Evolutionary conservation across 805 yeast genomes (phyloP).

Genomic region (Ascoidea tarda): DNA sequence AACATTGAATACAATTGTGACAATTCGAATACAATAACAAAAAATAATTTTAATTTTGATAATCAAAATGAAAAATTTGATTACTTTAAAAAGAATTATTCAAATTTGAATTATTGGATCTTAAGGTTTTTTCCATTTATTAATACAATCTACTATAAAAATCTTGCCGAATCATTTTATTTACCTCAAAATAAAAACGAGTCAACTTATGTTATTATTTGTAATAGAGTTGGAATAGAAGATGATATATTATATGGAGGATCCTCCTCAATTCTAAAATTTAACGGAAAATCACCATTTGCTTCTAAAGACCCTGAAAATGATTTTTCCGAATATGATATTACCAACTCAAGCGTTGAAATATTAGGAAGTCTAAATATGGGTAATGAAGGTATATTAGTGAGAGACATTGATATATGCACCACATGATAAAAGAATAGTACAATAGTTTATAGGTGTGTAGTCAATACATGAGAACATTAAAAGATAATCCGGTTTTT

Average conservation of each 20-base stretch:
- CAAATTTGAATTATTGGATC: constrained; percentile 63
- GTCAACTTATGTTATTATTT: constrained; percentile 28
- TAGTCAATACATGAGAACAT: no score
- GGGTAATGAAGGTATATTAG: constrained; percentile 50
- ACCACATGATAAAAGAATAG: no score
- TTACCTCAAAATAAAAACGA: constrained; percentile 6
- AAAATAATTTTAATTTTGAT: background rate
- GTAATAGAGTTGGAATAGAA: constrained; percentile 76
- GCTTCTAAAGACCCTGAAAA: constrained; percentile 12
- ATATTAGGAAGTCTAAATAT: constrained; percentile 43
- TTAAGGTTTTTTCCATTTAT: constrained; percentile 52
- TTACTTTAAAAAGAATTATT: constrained; percentile 24
- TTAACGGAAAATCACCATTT: constrained; percentile 24
- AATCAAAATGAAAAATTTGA: background rate
- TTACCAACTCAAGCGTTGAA: constrained; percentile 34
- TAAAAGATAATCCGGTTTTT: no score
- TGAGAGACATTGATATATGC: constrained; percentile 39
- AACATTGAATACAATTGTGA: background rate
- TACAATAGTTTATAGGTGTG: no score
- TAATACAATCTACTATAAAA: constrained; percentile 16
- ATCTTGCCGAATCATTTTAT: background rate
- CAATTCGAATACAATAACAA: background rate
- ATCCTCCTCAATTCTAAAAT: constrained; percentile 39
- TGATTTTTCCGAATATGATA: constrained; percentile 17
- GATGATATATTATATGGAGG: constrained; percentile 56